These are phyloP conservation scores for Tricholoma furcatifolium DNA, from an alignment of 768 basidiomycete species.

Conservation along the genomic window DNA sequence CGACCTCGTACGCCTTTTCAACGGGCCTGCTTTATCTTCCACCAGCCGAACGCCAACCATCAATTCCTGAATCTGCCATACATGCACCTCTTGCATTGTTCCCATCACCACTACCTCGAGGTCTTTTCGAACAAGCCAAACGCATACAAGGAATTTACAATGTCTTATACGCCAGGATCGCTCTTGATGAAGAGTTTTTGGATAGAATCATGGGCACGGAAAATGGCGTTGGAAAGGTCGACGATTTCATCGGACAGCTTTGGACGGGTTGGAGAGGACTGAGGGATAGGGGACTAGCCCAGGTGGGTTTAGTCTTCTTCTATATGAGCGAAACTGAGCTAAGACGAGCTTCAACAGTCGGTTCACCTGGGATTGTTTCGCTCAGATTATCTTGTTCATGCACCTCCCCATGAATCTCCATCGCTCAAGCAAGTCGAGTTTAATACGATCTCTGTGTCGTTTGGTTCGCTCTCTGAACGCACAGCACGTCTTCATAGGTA, in stretches of 20 bases:
- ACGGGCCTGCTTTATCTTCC: constrained; percentile 86
- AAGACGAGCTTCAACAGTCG: constrained; percentile 42
- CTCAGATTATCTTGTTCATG: constrained; percentile 91
- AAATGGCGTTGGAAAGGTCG: constrained; percentile 74
- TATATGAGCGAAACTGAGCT: background rate
- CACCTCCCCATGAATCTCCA: constrained; percentile 32
- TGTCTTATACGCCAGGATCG: constrained; percentile 79
- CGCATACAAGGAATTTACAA: constrained; percentile 79
- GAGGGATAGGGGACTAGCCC: constrained; percentile 56
- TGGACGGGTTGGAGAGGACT: constrained; percentile 86
- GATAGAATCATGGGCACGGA: constrained; percentile 83
- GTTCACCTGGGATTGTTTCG: constrained; percentile 89
- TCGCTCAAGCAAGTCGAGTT: constrained; percentile 94
- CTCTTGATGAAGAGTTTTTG: constrained; percentile 76
- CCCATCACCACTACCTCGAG: constrained; percentile 82
- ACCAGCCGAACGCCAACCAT: constrained; percentile 43
- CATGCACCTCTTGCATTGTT: constrained; percentile 90
- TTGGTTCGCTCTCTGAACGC: constrained; percentile 75
- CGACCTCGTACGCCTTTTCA: constrained; percentile 82
- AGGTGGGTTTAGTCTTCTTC: constrained; percentile 29
- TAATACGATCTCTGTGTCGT: constrained; percentile 94
- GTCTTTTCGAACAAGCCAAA: constrained; percentile 63
- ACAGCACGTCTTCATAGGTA: constrained; percentile 77
- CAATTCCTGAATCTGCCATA: constrained; percentile 67
- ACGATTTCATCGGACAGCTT: constrained; percentile 81